Evolutionary conservation across 345 rosid genomes (phyloP), one percentile per base, ranked within the genome.

Genomic region (Eucalyptus shirleyi): DNA sequence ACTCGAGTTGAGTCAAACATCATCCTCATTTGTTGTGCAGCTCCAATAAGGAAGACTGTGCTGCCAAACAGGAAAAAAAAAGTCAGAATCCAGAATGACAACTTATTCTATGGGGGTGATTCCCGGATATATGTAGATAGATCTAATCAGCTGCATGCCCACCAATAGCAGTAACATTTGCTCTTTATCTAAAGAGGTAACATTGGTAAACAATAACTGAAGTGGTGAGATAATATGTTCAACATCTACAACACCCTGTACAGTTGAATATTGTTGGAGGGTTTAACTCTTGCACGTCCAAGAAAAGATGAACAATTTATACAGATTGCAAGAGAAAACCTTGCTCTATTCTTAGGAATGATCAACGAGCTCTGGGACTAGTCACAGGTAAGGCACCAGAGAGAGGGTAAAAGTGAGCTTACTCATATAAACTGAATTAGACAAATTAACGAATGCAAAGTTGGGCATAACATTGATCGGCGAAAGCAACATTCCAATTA

Each of bases 41-140:
- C 93, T 92, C 99, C 99, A 90, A 96, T 92, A 87, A 98, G 95
- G 91, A 98, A 97, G 91, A 93, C 99, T 96, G 99, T 98, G 96
- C 99, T 98, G 98, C 94, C 98, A 93, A 92, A 92, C 87, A 90
- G 44, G 85, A 89, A 88, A 89, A 89, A 89, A 87, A 87, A 88
- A 60, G 87, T 93, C 53, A 89, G 91, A 86, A 88, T 89, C 47
- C 89, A 87, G 85, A 77, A 37, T 6, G 8, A 37, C 45, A 72
- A 77, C 83, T 77, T 21, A 77, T 37, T 77, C 28, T 21, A 72
- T 9, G 45, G 47, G 82, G 83, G 83, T 24, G 14, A 77, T 37
- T 77, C 45, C 83, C 2, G 5, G 83, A 77, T 26, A 37, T 37
- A 72, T 37, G 28, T 72, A 37, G 83, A 72, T 37, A 21, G 42